These are phyloP conservation scores for Rhododendron molle DNA, from an alignment of 148 eudicot genomes.

Conservation along the genomic window DNA sequence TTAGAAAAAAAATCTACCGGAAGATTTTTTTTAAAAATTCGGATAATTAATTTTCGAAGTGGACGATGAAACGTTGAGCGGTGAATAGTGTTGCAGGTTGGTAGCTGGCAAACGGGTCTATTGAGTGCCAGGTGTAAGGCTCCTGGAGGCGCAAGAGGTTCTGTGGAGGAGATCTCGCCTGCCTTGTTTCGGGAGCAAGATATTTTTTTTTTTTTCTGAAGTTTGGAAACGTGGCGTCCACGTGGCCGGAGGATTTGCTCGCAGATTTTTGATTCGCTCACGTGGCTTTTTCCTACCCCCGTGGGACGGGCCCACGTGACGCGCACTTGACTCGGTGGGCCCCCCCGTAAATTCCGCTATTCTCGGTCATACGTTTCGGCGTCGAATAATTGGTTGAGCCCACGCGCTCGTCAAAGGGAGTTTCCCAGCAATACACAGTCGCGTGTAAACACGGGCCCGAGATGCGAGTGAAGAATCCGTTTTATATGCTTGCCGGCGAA, in stretches of 20 bases:
- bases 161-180: neutral
- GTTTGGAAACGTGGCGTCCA: constrained; percentile 9
- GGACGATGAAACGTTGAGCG: too few relatives aligned
- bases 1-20: too few relatives aligned
- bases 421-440: neutral
- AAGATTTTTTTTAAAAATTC: too few relatives aligned
- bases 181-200: constrained; percentile 4
- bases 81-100: too few relatives aligned
- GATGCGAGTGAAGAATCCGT: neutral
- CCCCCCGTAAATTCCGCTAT: neutral
- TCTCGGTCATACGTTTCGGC: neutral
- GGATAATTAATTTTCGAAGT: fast-evolving
- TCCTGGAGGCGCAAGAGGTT: constrained; percentile 1
- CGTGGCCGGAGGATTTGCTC: neutral
- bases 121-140: constrained; percentile 11
- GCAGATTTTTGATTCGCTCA: constrained; percentile 12
- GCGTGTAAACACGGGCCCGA: neutral
- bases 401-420: neutral
- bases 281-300: neutral
- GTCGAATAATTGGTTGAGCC: neutral
- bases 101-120: neutral
- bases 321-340: neutral
- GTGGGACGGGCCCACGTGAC: neutral
- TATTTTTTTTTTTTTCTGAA: constrained; percentile 10
- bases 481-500: neutral